phyloP scores from a whole-genome alignment of 371 early-diverging fungal species.

The Funneliformis caledonium region DNA sequence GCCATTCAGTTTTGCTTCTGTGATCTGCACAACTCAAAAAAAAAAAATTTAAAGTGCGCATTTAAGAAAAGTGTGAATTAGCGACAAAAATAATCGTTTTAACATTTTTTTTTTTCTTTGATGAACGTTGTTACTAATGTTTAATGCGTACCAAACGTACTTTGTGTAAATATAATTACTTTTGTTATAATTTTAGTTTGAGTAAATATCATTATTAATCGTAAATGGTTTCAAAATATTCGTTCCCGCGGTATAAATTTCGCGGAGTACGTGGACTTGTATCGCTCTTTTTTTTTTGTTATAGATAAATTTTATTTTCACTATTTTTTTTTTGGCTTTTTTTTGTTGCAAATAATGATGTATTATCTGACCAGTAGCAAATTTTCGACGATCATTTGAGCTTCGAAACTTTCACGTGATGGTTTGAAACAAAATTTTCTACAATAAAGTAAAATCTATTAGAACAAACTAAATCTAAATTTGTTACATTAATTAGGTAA shows the following conservation, averaged over 20 bases:
- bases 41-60: background rate
- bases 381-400: too few relatives aligned
- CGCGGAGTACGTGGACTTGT: background rate
- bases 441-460: too few relatives aligned
- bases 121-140: background rate
- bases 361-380: too few relatives aligned
- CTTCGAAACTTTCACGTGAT: too few relatives aligned
- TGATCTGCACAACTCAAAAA: background rate
- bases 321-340: background rate
- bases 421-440: too few relatives aligned
- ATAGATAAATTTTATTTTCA: background rate
- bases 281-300: background rate
- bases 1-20: slow-evolving; percentile 1
- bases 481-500: too few relatives aligned
- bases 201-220: background rate
- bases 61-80: slow-evolving; percentile 1
- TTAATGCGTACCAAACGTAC: slow-evolving; percentile 1
- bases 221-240: background rate
- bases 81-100: background rate
- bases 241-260: background rate
- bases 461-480: too few relatives aligned
- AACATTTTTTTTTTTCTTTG: background rate
- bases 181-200: background rate
- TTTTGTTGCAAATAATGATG: background rate
- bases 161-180: background rate